Percentiles rank a stretch among this genome's conserved stretches.
Conservation (phyloP, 2,329 filamentous ascomycete genomes). For the Fusarium verrucosum region DNA sequence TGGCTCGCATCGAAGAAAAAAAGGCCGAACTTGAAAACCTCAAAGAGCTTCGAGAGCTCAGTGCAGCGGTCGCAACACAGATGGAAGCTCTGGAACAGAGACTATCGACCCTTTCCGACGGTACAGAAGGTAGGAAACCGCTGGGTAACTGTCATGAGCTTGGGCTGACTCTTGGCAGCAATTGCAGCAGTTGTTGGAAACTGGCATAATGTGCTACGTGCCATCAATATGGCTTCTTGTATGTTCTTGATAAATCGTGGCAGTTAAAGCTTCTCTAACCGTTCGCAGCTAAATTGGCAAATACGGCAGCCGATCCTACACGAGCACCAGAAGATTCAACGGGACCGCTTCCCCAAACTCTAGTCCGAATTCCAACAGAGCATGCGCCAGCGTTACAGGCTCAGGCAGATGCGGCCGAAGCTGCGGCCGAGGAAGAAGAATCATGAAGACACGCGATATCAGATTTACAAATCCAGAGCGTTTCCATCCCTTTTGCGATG, state of each 20-base stretch:
- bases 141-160: background rate
- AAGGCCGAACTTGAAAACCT: conserved; percentile 83
- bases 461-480: background rate
- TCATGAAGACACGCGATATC: conserved; percentile 15
- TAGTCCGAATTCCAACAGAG: conserved; percentile 86
- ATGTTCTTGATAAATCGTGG: conserved; percentile 48
- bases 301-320: conserved; percentile 57
- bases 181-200: conserved; percentile 87
- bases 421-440: conserved; percentile 53
- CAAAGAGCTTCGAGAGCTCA: conserved; percentile 80
- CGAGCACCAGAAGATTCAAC: conserved; percentile 54
- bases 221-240: conserved; percentile 89
- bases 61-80: conserved; percentile 78
- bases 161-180: conserved; percentile 59
- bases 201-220: conserved; percentile 86
- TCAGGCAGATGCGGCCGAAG: conserved; percentile 63
- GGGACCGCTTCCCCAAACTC: conserved; percentile 76
- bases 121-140: conserved; percentile 74
- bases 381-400: conserved; percentile 73
- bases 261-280: background rate
- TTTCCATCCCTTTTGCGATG: too few relatives aligned
- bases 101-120: conserved; percentile 78
- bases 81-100: conserved; percentile 86
- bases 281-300: conserved; percentile 72
- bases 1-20: conserved; percentile 85